phyloP scores from a whole-genome alignment of 805 yeast species.

The Debaryomyces castellii region DNA sequence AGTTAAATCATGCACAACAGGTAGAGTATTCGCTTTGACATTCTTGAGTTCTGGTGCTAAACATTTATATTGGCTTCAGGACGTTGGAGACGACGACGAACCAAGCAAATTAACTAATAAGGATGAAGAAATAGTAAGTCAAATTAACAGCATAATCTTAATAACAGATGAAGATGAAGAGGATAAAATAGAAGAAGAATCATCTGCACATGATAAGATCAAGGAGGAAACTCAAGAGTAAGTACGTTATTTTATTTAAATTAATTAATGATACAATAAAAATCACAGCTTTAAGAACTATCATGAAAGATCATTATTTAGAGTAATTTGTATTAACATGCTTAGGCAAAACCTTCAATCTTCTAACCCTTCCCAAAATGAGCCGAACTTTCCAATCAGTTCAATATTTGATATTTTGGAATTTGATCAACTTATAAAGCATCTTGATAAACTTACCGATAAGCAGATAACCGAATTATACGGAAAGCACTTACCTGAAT shows the following conservation, averaged over 20 bases:
- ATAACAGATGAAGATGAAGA: slow-evolving; percentile 33
- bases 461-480: slow-evolving; percentile 37
- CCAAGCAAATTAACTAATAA: slow-evolving; percentile 54
- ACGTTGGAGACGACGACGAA: slow-evolving; percentile 62
- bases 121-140: slow-evolving; percentile 51
- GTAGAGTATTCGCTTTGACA: slow-evolving; percentile 71
- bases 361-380: background rate
- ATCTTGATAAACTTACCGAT: slow-evolving; percentile 30
- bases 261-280: slow-evolving; percentile 3
- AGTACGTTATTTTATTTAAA: slow-evolving; percentile 10
- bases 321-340: slow-evolving; percentile 2
- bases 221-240: slow-evolving; percentile 17
- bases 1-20: slow-evolving; percentile 67
- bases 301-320: slow-evolving; percentile 1
- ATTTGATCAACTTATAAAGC: slow-evolving; percentile 26
- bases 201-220: background rate
- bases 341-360: background rate
- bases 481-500: slow-evolving; percentile 41
- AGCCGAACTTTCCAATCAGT: slow-evolving; percentile 22
- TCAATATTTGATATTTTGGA: slow-evolving; percentile 36
- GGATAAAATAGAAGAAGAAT: slow-evolving; percentile 12
- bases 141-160: slow-evolving; percentile 48
- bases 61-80: slow-evolving; percentile 75
- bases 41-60: slow-evolving; percentile 64
- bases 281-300: too few species aligned